Evolutionary conservation across 306 rosid species (phyloP), one percentile per base, ranked within the genome.

Genomic region (Comarum palustre): DNA sequence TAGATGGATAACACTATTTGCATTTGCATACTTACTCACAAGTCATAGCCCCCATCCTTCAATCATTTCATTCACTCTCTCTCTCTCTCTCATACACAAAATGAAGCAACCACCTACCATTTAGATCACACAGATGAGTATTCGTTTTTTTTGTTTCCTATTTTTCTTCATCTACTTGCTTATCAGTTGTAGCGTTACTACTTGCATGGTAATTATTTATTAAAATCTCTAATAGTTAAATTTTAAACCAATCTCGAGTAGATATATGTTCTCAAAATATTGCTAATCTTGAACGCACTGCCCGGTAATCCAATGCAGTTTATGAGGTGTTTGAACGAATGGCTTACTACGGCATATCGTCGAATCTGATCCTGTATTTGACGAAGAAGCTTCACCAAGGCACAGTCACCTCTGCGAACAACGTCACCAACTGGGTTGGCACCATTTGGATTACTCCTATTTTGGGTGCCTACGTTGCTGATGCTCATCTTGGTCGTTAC

Each of bases 391-490:
- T 86, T 32, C 85, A 82, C 50, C 84, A 81, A 71, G 86, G 84
- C 6, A 86, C 90, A 0, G 88, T 84, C 7, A 45, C 80, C 6
- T 51, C 87, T 1, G 59, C 90, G 0, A 86, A 86, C 42, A 78
- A 86, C 25, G 90, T 83, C 20, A 86, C 90, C 19, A 86, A 86
- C 13, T 86, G 90, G 90, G 75, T 75, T 6, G 90, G 98, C 32
- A 84, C 92, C 31, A 77, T 82, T 57, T 91, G 96, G 92, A 81
- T 91, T 1, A 94, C 92, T 67, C 97, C 96, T 42, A 75, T 91
- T 57, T 75, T 94, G 68, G 98, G 98, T 0, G 97, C 98, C 19
- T 94, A 86, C 13, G 59, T 91, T 11, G 98, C 97, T 0, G 96
- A 94, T 12, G 92, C 97, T 65, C 85, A 81, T 62, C 92, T 91